Conservation (phyloP, 176 grass and related monocot species). For the Oryza longistaminata region DNA sequence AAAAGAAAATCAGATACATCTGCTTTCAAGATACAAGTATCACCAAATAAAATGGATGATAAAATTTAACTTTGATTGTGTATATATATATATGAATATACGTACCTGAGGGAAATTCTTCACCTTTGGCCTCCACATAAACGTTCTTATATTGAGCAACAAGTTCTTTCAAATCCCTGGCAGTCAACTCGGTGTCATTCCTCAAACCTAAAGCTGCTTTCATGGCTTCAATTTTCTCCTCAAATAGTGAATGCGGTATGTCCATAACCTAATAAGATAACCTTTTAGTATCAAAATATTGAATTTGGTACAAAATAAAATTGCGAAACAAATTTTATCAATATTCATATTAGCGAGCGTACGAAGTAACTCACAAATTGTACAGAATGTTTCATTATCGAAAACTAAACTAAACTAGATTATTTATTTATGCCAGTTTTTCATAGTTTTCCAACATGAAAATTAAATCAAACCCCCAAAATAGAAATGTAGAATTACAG, state of each 20-base stretch:
- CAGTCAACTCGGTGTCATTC: slow-evolving; percentile 77
- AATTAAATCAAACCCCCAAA: not conserved
- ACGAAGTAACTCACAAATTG: not conserved
- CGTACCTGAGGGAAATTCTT: slow-evolving; percentile 77
- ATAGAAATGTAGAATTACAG: not conserved
- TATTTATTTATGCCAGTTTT: too few species aligned
- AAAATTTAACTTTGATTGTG: not conserved
- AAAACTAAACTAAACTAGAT: too few species aligned
- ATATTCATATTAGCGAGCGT: not conserved
- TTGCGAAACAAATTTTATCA: not conserved
- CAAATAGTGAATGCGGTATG: slow-evolving; percentile 71
- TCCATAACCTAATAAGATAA: slow-evolving; percentile 64
- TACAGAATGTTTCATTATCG: too few species aligned
- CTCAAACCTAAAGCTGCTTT: slow-evolving; percentile 61
- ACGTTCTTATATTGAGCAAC: slow-evolving; percentile 83
- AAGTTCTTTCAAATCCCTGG: slow-evolving; percentile 76
- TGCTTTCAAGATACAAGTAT: not conserved
- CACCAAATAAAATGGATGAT: not conserved
- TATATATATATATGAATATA: not conserved
- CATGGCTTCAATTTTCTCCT: slow-evolving; percentile 80
- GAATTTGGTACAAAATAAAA: not conserved
- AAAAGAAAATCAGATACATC: not conserved
- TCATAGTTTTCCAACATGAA: not conserved
- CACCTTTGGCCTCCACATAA: slow-evolving; percentile 80
- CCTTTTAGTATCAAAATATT: not conserved